Base-by-base conservation (phyloP, 164 flowering plant species). In the Berberis vulgaris region DNA sequence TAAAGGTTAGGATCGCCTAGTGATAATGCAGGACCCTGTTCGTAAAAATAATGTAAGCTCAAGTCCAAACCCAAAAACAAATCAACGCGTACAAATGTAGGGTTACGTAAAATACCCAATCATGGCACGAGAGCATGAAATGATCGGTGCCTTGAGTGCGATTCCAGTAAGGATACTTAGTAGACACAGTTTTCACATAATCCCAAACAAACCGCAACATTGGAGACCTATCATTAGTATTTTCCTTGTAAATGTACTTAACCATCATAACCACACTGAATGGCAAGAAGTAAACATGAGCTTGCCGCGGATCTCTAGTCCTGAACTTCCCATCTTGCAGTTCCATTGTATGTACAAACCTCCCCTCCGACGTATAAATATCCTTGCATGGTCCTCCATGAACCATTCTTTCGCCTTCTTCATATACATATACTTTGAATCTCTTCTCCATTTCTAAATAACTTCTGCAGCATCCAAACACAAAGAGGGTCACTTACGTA, bases 11-110 rank as follows among this genome's bases (percentile, higher is more conserved):
- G 70, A 69, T 77, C 73, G 5, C 78, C 86, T 11, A 7, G 3
- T 45, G 93, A 79, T 13, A 79, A 79, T 44, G 61, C 63, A 1
- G 93, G 93, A 1, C 82, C 97, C 96, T 91, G 81, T 38, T 26
- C 26, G 26, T 26, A 26, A 26, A 26, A 26, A 26, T 26, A 26
- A 26, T 26, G 26, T 26, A 26, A 26, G 26, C 26, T 26, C 26
- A 26, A 26, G 26, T 26, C 26, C 26, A 26, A 26, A 26, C 26
- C 26, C 26, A 26, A 26, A 26, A 26, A 26, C 26, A 26, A 26
- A 26, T 26, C 26, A 26, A 26, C 26, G 0, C 26, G 26, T 26
- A 26, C 0, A 26, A 26, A 26, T 26, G 26, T 26, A 26, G 0
- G 26, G 26, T 26, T 26, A 26, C 26, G 26, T 26, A 26, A 26